Conservation (phyloP, 768 basidiomycete genomes). For the Kwoniella mangroviensis region DNA sequence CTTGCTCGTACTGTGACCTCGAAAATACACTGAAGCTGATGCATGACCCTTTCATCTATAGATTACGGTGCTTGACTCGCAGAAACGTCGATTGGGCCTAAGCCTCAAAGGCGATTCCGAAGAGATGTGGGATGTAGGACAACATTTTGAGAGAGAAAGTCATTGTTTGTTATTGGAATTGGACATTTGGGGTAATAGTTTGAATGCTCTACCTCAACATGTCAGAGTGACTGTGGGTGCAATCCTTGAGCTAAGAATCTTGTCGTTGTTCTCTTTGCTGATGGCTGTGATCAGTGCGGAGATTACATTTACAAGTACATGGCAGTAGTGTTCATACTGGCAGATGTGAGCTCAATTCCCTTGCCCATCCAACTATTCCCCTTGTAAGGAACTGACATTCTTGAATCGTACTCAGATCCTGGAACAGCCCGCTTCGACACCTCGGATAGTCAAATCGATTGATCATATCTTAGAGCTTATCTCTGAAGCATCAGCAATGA, state of each 20-base stretch:
- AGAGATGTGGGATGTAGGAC: conserved; percentile 35
- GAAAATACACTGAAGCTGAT: too few species aligned
- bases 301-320: conserved; percentile 48
- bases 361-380: neutral
- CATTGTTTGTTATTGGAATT: conserved; percentile 40
- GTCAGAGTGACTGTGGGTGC: conserved; percentile 36
- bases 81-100: conserved; percentile 38
- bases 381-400: neutral
- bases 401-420: conserved; percentile 24
- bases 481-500: conserved; percentile 44
- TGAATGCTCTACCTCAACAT: conserved; percentile 36
- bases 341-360: conserved; percentile 27
- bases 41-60: too few species aligned
- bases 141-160: conserved; percentile 35
- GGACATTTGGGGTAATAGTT: conserved; percentile 46
- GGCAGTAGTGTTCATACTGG: conserved; percentile 33
- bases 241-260: neutral
- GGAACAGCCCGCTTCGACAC: conserved; percentile 34
- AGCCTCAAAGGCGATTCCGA: conserved; percentile 20
- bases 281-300: conserved; percentile 25
- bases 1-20: too few species aligned
- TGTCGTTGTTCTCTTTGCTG: neutral
- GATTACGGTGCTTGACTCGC: conserved; percentile 39
- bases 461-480: conserved; percentile 44
- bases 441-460: conserved; percentile 30